Conservation (phyloP, 495 filamentous ascomycete genomes). For the Terfezia claveryi region DNA sequence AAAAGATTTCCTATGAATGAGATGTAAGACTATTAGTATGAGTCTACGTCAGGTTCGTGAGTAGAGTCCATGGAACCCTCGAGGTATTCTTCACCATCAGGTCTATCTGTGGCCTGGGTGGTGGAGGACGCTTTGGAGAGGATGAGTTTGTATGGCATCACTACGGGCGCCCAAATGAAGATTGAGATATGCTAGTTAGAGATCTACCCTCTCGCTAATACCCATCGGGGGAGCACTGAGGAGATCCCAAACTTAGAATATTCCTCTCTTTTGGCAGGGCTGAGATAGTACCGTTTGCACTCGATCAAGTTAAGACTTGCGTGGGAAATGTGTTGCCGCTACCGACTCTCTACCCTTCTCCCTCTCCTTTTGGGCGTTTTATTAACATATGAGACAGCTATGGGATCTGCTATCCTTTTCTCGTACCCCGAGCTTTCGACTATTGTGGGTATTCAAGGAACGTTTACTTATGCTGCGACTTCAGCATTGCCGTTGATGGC, state of each 20-base stretch:
- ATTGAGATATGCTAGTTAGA: conserved; percentile 26
- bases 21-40: conserved; percentile 2
- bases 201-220: conserved; percentile 16
- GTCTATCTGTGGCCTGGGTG: not conserved
- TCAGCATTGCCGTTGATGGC: conserved; percentile 43
- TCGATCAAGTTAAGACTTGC: conserved; percentile 93
- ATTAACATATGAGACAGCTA: conserved; percentile 25
- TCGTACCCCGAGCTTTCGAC: conserved; percentile 59
- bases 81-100: not conserved
- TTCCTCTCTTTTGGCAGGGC: conserved; percentile 22
- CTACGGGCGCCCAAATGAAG: conserved; percentile 57
- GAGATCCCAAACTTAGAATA: conserved; percentile 11
- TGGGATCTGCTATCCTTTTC: conserved; percentile 59
- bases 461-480: conserved; percentile 45
- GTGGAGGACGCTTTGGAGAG: not conserved
- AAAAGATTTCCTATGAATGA: not conserved
- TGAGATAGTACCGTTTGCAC: conserved; percentile 80
- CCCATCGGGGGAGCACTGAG: not conserved
- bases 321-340: conserved; percentile 84
- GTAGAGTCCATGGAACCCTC: conserved; percentile 18
- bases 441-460: conserved; percentile 52
- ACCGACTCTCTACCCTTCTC: conserved; percentile 21
- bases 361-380: conserved; percentile 7
- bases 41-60: conserved; percentile 25
- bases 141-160: conserved; percentile 39